phyloP scores from a whole-genome alignment of 306 rosid genomes.

The Gillenia trifoliata region DNA sequence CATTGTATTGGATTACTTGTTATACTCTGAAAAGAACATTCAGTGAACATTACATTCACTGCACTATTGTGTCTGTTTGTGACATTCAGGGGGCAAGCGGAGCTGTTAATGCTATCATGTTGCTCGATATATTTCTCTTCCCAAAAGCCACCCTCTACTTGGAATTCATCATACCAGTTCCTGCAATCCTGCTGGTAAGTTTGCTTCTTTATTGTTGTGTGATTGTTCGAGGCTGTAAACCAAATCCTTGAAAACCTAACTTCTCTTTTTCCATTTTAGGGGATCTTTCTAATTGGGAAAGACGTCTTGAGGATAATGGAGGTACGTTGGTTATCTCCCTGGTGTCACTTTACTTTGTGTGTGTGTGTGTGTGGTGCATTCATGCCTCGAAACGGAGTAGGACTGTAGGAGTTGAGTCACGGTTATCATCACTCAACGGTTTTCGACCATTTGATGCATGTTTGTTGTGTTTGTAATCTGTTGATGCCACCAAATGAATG shows the following conservation, averaged over 20 bases:
- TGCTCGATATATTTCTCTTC: conserved; percentile 78
- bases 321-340: conserved; percentile 40
- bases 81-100: conserved; percentile 81
- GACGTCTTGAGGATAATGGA: conserved; percentile 51
- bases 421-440: background rate
- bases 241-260: conserved; percentile 20
- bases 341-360: background rate
- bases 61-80: conserved; percentile 24
- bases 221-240: conserved; percentile 16
- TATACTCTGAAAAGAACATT: background rate
- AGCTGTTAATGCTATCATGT: conserved; percentile 74
- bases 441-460: no score
- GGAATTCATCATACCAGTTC: conserved; percentile 66
- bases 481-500: conserved; percentile 7
- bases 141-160: conserved; percentile 63
- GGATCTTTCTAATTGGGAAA: conserved; percentile 64
- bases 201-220: conserved; percentile 13
- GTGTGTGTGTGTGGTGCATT: background rate
- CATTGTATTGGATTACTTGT: background rate
- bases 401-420: background rate
- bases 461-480: no score
- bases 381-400: background rate
- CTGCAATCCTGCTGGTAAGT: conserved; percentile 70
- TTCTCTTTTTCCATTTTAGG: conserved; percentile 47
- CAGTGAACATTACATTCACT: conserved; percentile 16